Evolutionary conservation across 164 flowering plant genomes (phyloP), one percentile per base, ranked within the genome.

Genomic region (Echeveria elegans): DNA sequence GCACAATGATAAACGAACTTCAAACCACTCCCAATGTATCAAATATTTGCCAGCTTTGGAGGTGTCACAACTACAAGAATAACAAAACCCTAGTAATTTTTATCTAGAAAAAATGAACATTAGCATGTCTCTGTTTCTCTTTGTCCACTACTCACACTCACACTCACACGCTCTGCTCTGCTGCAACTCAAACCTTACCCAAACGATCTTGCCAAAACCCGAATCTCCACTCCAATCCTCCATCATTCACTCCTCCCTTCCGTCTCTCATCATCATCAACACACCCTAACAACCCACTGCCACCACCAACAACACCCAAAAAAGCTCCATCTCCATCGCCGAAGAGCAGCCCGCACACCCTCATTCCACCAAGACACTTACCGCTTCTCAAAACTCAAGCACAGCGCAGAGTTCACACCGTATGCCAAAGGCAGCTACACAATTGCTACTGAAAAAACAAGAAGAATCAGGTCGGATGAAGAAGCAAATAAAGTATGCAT

Each of bases 321-420:
- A 29, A 32, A 9, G 61, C 61, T 12, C 32, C 61, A 26, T 29
- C 32, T 2, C 8, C 60, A 53, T 15, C 30, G 4, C 6, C 3
- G 9, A n/a, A 6, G 19, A 14, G 26, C 61, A 56, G 1, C 32
- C 61, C 61, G 61, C 32, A 56, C 61, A 11, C 61, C 32, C 4
- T 56, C 61, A 16, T 56, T 56, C 61, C 61, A 56, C 61, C 61
- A 56, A 29, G 61, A 56, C 61, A 56, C 61, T 5, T 56, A 56
- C 61, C 32, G 61, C 32, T 12, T 56, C 32, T 56, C 61, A 29
- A 56, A 32, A 12, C 61, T 56, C 61, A 56, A 28, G 71, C 86
- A 89, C 83, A 84, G 79, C 69, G 92, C 81, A 58, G 96, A 89
- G 50, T 89, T 87, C 66, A 79, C 83, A 5, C 92, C 96, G 4